phyloP scores from a whole-genome alignment of 768 basidiomycete genomes.

The Lactifluus echinatus region DNA sequence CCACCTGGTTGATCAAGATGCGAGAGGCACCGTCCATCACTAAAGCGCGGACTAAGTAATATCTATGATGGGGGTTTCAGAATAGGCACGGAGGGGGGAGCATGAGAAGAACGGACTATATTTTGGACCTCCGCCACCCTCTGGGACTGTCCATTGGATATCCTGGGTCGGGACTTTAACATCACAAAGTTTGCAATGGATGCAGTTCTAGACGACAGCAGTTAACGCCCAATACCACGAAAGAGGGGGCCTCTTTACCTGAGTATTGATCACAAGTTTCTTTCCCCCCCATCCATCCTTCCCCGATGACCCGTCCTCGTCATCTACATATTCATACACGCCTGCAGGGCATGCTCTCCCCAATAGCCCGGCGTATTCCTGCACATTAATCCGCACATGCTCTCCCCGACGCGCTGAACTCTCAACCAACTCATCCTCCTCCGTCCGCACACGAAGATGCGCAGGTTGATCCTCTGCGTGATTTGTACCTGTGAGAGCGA shows the following conservation, averaged over 20 bases:
- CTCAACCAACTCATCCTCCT: slow-evolving; percentile 29
- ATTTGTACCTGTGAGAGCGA: slow-evolving; percentile 88
- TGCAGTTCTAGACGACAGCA: slow-evolving; percentile 60
- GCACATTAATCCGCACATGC: slow-evolving; percentile 70
- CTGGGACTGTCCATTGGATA: slow-evolving; percentile 94
- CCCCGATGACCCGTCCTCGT: slow-evolving; percentile 36
- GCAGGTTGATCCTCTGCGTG: slow-evolving; percentile 95
- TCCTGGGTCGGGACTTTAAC: slow-evolving; percentile 96
- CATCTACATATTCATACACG: slow-evolving; percentile 93
- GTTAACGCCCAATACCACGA: slow-evolving; percentile 9
- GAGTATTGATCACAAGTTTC: slow-evolving; percentile 92
- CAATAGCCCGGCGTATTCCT: slow-evolving; percentile 81
- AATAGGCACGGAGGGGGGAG: background rate
- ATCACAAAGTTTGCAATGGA: slow-evolving; percentile 92
- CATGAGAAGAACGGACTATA: slow-evolving; percentile 50
- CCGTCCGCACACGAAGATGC: slow-evolving; percentile 63
- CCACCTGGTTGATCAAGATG: background rate
- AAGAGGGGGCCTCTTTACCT: slow-evolving; percentile 41
- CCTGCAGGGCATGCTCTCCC: slow-evolving; percentile 88
- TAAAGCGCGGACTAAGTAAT: slow-evolving; percentile 2
- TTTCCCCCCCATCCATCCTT: slow-evolving; percentile 66
- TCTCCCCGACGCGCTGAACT: slow-evolving; percentile 39
- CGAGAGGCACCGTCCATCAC: background rate
- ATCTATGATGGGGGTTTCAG: slow-evolving; percentile 9
- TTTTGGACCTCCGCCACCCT: slow-evolving; percentile 94